Conservation (phyloP, 306 rosid species). For the Trifolium pratense region DNA sequence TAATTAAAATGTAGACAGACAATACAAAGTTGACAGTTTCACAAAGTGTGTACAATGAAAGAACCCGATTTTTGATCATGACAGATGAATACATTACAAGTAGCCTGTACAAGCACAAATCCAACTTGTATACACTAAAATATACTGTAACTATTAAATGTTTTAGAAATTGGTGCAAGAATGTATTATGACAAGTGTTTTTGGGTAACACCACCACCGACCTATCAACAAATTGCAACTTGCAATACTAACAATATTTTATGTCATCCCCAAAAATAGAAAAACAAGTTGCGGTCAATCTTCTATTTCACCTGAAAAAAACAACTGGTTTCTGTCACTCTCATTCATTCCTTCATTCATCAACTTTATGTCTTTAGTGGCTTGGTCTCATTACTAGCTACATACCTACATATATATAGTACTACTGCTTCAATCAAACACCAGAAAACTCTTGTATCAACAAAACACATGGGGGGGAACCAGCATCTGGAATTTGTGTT, state of each 20-base stretch:
- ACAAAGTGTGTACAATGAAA: too few relatives aligned
- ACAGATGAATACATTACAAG: too few relatives aligned
- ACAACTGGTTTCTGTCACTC: not conserved
- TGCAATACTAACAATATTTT: not conserved
- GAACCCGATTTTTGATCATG: too few relatives aligned
- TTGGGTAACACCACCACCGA: not conserved
- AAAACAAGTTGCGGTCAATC: not conserved
- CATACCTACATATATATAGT: not conserved
- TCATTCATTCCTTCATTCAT: not conserved
- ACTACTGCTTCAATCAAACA: not conserved
- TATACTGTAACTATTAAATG: too few relatives aligned
- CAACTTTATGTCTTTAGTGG: not conserved
- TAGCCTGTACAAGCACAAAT: too few relatives aligned
- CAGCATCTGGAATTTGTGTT: conserved; percentile 57
- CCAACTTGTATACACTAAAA: too few relatives aligned
- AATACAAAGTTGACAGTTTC: too few relatives aligned
- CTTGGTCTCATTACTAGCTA: not conserved
- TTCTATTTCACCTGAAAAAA: not conserved
- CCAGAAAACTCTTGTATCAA: not conserved
- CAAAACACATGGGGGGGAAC: conserved; percentile 25
- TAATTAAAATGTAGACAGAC: too few relatives aligned
- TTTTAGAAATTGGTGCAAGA: too few relatives aligned
- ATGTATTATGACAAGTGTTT: not conserved
- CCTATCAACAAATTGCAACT: not conserved
- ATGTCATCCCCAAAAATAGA: not conserved